Base-by-base conservation (phyloP, 192 early-diverging fungal genomes). In the Phycomyces nitens region DNA sequence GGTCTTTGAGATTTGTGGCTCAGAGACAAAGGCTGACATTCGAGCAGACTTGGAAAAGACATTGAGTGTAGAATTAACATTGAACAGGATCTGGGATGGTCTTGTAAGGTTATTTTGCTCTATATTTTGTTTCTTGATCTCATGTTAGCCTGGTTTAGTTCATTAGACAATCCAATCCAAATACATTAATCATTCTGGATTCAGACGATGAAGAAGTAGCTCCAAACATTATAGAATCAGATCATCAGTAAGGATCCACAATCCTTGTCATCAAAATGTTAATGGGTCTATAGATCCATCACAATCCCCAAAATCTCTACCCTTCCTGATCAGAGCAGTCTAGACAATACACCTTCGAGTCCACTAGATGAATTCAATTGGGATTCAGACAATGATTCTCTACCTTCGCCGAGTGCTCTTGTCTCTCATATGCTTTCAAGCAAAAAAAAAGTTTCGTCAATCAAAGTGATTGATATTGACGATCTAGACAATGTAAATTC, bases 201-300 rank as follows among this genome's bases (percentile, higher is more conserved):
- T 54, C 53, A 15, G 53, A 54, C 53, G 53, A 54, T 22, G 53
- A 54, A 54, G 53, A 54, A 12, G 10, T 14, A 54, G 53, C 21
- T 12, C 1, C 44, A 18, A n/a, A 3, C 3, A 18, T 2, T n/a
- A 11, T n/a, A 47, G 44, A 47, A 34, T 34, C 29, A 5, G 7
- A 34, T 34, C 29, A 34, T 34, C 29, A 34, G 29, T 34, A 34
- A 34, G 29, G 7, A 34, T 34, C 29, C 29, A 34, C 7, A 34
- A 34, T 5, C 7, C 2, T 34, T 34, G 29, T 34, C 7, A 5
- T 34, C 29, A 34, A 34, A 2, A 34, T 34, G 29, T 34, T 34
- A 34, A 34, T 34, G 29, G 29, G 29, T 34, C 29, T 34, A 34
- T 34, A 34, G 29, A 34, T 34, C 29, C 7, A 34, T 34, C 29